Base-by-base conservation (phyloP, 257 asterid genomes). In the Nemophila menziesii region DNA sequence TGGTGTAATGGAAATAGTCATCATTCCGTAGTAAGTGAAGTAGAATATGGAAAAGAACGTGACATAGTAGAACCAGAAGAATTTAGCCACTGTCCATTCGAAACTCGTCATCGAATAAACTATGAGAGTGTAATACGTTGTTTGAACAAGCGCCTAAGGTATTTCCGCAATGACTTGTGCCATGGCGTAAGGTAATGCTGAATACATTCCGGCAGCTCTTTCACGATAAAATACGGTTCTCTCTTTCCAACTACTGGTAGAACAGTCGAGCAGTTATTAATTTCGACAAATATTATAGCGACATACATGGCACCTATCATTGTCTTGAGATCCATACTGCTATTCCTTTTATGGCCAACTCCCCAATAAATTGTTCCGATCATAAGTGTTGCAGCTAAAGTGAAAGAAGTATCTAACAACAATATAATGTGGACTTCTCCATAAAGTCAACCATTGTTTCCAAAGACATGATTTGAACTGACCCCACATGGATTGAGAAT, bases 1-100 rank as follows among this genome's bases (percentile, higher is more conserved):
- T 20, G 86, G 82, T 3, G 82, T 69, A 44, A 71, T 52, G 41
- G 86, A 62, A 16, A 77, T 81, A 1, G 72, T 60, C 82, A 77
- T 72, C 86, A 77, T 77, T 13, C 86, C 86, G 1, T 72, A 77
- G 53, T 61, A 70, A 1, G 78, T 65, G 66, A 70, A 77, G 70
- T 66, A 77, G 46, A 77, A 68, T 19, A 77, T 64, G 18, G 76
- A 63, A 16, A 73, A 63, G 69, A 77, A 77, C 62, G 57, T 69
- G 46, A 72, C 56, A 22, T 51, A 77, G 55, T 27, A 72, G 67
- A 73, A 77, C 86, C 82, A 72, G 19, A 69, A 56, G 72, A 67
- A 72, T 22, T 73, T 77, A 14, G 51, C 54, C 0, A 61, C 72
- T 34, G 55, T 56, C 86, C 79, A 69, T 46, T 77, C 68, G 39